phyloP scores from a whole-genome alignment of 2,329 filamentous ascomycete genomes.

The Cladosporium halotolerans region DNA sequence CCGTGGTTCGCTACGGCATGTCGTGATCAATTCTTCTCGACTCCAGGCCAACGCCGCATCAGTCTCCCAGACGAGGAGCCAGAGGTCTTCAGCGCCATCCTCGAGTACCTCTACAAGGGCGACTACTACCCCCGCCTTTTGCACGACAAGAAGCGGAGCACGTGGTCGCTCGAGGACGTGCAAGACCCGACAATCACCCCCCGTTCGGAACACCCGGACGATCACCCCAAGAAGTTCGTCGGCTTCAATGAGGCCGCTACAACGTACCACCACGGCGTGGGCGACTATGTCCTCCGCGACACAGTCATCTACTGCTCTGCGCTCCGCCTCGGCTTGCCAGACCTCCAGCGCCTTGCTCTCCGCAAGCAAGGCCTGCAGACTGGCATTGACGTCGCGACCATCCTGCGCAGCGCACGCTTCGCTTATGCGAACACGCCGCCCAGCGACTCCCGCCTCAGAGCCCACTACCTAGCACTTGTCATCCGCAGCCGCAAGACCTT shows the following conservation, averaged over 20 bases:
- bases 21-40: constrained; percentile 66
- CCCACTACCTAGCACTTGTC: constrained; percentile 94
- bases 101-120: constrained; percentile 96
- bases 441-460: constrained; percentile 84
- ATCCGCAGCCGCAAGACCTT: constrained; percentile 96
- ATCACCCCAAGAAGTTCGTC: constrained; percentile 29
- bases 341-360: constrained; percentile 84
- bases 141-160: constrained; percentile 77
- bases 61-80: constrained; percentile 74
- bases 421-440: constrained; percentile 94
- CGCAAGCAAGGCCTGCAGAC: constrained; percentile 91
- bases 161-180: constrained; percentile 81
- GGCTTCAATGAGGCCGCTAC: constrained; percentile 62
- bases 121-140: constrained; percentile 89
- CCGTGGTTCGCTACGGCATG: constrained; percentile 63
- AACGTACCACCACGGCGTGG: constrained; percentile 68
- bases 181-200: constrained; percentile 24
- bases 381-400: constrained; percentile 85
- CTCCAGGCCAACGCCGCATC: constrained; percentile 62
- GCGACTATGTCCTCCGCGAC: constrained; percentile 76
- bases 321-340: constrained; percentile 82
- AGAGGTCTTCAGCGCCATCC: constrained; percentile 85
- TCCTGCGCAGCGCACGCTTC: constrained; percentile 87
- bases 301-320: constrained; percentile 92
- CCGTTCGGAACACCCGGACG: constrained; percentile 37